These are phyloP conservation scores for Polyplosphaeria fusca DNA, from an alignment of 495 filamentous ascomycete genomes.

Conservation along the genomic window DNA sequence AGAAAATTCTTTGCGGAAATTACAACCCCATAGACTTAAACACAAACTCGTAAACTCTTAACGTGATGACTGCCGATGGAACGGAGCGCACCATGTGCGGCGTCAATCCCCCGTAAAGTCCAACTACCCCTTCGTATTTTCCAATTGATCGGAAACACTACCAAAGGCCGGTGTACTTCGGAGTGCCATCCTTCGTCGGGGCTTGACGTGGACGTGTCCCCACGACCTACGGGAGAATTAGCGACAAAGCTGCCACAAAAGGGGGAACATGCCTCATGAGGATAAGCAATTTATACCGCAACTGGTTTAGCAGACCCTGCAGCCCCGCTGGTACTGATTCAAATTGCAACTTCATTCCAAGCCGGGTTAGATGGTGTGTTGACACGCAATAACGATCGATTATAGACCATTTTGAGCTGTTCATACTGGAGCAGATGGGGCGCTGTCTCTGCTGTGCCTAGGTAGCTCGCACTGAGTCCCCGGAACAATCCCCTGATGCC, in stretches of 20 bases:
- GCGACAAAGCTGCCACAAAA: background rate
- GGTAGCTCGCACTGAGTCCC: slow-evolving; percentile 3
- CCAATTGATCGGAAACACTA: slow-evolving; percentile 3
- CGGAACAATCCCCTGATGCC: slow-evolving; percentile 2
- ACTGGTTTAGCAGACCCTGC: background rate
- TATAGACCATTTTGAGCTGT: background rate
- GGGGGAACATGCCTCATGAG: slow-evolving; percentile 1
- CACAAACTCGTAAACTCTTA: slow-evolving; percentile 6
- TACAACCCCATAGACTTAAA: background rate
- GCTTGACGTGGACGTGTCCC: slow-evolving; percentile 1
- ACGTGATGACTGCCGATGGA: slow-evolving; percentile 1
- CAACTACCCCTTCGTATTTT: background rate
- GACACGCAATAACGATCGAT: background rate
- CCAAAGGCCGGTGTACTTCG: slow-evolving; percentile 2
- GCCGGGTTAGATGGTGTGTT: background rate
- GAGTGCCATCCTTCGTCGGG: background rate
- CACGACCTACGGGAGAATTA: background rate
- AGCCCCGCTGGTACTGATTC: slow-evolving; percentile 1
- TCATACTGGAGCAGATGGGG: slow-evolving; percentile 1
- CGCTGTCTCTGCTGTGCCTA: background rate
- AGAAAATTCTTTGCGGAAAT: background rate
- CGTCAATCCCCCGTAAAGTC: slow-evolving; percentile 1
- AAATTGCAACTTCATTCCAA: slow-evolving; percentile 1
- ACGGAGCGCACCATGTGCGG: background rate
- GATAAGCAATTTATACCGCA: slow-evolving; percentile 1